Conservation (phyloP, 352 stramenopile genomes). For the Halophytophthora batemanensis region DNA sequence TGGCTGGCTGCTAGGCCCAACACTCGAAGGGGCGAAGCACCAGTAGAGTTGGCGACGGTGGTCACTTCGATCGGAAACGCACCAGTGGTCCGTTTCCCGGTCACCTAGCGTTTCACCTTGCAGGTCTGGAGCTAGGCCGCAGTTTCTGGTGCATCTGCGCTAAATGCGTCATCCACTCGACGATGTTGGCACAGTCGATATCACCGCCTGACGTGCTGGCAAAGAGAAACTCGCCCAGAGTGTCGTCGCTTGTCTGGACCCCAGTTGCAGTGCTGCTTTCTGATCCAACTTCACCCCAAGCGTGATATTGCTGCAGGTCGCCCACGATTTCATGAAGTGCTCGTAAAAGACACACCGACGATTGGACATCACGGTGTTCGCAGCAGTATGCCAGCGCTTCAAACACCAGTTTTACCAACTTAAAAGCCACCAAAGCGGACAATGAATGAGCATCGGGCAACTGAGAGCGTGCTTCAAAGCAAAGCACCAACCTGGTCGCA, state of each 20-base stretch:
- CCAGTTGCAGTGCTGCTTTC: background rate
- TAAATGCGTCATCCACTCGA: background rate
- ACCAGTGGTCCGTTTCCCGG: background rate
- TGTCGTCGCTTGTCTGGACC: background rate
- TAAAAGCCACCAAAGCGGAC: background rate
- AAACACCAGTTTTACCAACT: slow-evolving; percentile 18
- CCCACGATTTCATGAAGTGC: slow-evolving; percentile 12
- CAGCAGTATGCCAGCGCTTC: slow-evolving; percentile 15
- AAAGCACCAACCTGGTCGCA: slow-evolving; percentile 21
- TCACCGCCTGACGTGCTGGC: background rate
- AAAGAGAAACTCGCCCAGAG: background rate
- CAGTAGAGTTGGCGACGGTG: background rate
- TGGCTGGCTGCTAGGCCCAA: too few species aligned
- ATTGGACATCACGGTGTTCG: slow-evolving; percentile 8
- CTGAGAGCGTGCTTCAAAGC: background rate
- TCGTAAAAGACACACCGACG: slow-evolving; percentile 19
- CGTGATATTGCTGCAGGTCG: slow-evolving; percentile 18
- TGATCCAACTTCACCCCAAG: slow-evolving; percentile 11
- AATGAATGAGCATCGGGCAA: background rate
- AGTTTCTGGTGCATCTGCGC: background rate
- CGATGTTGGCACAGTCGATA: background rate
- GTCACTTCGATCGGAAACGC: background rate
- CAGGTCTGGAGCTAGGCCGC: too few species aligned
- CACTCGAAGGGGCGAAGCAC: too few species aligned
- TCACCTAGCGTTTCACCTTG: too few species aligned